phyloP scores from a whole-genome alignment of 2,329 filamentous ascomycete species.

The Trichoderma citrinoviride region DNA sequence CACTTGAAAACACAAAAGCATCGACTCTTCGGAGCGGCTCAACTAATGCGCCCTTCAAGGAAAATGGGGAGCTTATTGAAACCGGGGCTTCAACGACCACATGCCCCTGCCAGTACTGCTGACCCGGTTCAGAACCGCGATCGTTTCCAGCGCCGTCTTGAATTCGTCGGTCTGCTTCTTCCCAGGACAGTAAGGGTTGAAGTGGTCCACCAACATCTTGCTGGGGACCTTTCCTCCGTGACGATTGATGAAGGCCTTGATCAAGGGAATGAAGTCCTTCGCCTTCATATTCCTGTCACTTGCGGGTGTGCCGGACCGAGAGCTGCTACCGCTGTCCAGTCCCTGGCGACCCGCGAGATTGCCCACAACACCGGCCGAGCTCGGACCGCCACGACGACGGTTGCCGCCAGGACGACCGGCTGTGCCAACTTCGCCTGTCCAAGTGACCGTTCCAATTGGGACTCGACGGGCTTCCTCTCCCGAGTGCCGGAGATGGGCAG shows the following conservation, averaged over 20 bases:
- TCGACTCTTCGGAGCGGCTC: constrained; percentile 14
- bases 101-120: constrained; percentile 53
- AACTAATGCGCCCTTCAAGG: not conserved
- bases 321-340: constrained; percentile 44
- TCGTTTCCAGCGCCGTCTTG: constrained; percentile 71
- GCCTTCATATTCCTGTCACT: constrained; percentile 44
- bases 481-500: constrained; percentile 69
- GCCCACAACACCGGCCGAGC: constrained; percentile 54
- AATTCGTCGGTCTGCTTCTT: constrained; percentile 74
- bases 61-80: constrained; percentile 26
- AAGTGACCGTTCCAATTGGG: constrained; percentile 83
- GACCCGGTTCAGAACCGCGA: constrained; percentile 67
- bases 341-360: constrained; percentile 59
- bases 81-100: constrained; percentile 48
- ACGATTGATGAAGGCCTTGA: constrained; percentile 72
- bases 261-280: constrained; percentile 67
- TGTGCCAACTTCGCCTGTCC: constrained; percentile 83
- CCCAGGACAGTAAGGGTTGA: constrained; percentile 68
- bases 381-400: constrained; percentile 51
- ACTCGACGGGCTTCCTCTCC: constrained; percentile 68
- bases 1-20: not conserved
- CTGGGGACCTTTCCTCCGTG: constrained; percentile 78
- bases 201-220: constrained; percentile 86
- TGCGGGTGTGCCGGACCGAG: constrained; percentile 46
- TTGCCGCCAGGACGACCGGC: constrained; percentile 65